phyloP scores from a whole-genome alignment of 2,329 filamentous ascomycete species.

The Fusarium buharicum region DNA sequence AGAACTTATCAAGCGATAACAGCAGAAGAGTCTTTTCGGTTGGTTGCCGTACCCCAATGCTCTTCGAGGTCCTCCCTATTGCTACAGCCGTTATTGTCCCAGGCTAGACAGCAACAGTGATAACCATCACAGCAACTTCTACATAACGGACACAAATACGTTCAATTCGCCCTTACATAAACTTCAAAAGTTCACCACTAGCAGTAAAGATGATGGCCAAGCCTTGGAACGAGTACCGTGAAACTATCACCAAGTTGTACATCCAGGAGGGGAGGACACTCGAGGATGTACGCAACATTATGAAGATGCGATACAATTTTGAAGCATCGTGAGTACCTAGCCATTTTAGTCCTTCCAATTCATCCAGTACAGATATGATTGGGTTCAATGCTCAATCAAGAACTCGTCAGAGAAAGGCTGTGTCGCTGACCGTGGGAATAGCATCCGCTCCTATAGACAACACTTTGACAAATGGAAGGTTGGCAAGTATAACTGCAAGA shows the following conservation, averaged over 20 bases:
- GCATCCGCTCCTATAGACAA: slow-evolving; percentile 61
- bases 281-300: slow-evolving; percentile 54
- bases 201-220: slow-evolving; percentile 55
- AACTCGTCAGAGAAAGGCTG: background rate
- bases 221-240: slow-evolving; percentile 53
- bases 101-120: slow-evolving; percentile 27
- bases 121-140: slow-evolving; percentile 4
- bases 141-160: background rate
- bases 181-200: background rate
- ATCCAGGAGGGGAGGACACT: slow-evolving; percentile 54
- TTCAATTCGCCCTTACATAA: background rate
- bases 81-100: slow-evolving; percentile 36
- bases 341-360: background rate
- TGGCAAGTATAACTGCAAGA: slow-evolving; percentile 60
- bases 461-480: slow-evolving; percentile 59
- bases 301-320: slow-evolving; percentile 54
- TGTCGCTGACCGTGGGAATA: slow-evolving; percentile 11
- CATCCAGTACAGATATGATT: background rate
- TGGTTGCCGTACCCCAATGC: slow-evolving; percentile 27
- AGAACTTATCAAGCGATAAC: background rate
- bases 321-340: slow-evolving; percentile 53
- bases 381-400: background rate
- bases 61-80: slow-evolving; percentile 18
- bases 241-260: slow-evolving; percentile 54
- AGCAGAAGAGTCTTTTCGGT: background rate